Conservation (phyloP, 129 eudicot genomes). For the Artemisia argyi region DNA sequence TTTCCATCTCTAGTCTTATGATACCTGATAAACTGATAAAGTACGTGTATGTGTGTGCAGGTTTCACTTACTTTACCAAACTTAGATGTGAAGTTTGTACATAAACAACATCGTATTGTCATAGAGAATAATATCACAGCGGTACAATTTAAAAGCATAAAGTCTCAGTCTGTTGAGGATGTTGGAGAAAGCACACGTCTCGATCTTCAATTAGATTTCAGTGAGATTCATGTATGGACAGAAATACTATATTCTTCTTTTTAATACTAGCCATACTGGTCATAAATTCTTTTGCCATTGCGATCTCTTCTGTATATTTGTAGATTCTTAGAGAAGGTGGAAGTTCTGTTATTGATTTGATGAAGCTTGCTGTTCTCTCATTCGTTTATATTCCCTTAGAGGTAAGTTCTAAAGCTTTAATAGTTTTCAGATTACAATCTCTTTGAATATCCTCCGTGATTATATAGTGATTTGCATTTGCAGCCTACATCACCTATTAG, state of each 20-base stretch:
- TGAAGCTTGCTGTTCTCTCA: conserved; percentile 69
- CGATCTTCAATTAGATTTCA: conserved; percentile 80
- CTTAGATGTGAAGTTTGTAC: conserved; percentile 72
- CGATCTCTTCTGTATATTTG: conserved; percentile 31
- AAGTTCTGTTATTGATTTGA: conserved; percentile 63
- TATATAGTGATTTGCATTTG: conserved; percentile 25
- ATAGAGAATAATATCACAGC: conserved; percentile 82
- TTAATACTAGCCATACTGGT: not conserved
- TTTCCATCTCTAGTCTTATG: not conserved
- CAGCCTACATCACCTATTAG: conserved; percentile 74
- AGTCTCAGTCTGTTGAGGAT: conserved; percentile 69
- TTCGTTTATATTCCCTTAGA: conserved; percentile 73
- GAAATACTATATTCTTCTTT: conserved; percentile 13
- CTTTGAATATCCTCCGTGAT: too few relatives aligned
- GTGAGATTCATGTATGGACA: conserved; percentile 84
- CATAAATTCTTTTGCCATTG: conserved; percentile 11
- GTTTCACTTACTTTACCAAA: conserved; percentile 68
- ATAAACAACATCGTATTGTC: conserved; percentile 48
- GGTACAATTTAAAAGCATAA: conserved; percentile 63
- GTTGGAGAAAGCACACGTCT: conserved; percentile 79
- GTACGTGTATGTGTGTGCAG: conserved; percentile 36
- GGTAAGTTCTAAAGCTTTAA: conserved; percentile 40
- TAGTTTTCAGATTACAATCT: too few relatives aligned
- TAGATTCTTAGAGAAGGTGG: conserved; percentile 76
- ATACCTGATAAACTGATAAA: not conserved